Evolutionary conservation across 2,329 filamentous ascomycete genomes (phyloP), one percentile per base, ranked within the genome.

Genomic region (Dendrostoma leiphaemia): DNA sequence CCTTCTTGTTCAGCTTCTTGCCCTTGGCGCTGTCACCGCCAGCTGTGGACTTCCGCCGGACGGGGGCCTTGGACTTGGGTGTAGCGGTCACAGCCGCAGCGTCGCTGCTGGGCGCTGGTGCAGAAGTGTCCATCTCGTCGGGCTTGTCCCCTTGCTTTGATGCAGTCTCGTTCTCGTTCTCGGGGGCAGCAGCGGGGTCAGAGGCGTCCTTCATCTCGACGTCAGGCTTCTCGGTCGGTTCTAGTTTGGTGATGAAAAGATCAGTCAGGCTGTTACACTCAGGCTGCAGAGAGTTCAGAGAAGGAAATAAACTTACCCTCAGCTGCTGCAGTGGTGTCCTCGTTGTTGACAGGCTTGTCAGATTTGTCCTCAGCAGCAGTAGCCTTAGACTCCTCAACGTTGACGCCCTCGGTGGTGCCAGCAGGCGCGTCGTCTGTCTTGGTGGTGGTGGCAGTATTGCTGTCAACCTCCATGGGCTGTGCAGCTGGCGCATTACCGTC

Each of bases 1-100:
- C 89, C 79, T 94, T 96, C 76, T 88, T 90, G 76, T 85, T 94
- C 59, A 91, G 78, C 70, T 92, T 92, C 78, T 91, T 92, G 63
- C 73, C 77, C 73, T 89, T 91, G 71, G 84, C 77, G 61, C 88
- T 71, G 21, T 52, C 84, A 9, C 87, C 79, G 40, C 80, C 81
- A 53, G 79, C 79, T 38, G 78, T 78, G 23, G 90, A 95, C 80
- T 94, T 94, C 75, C 90, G 89, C 67, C 80, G 80, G 58, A 75
- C 69, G 64, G 83, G 83, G 58, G 74, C 45, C 74, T 78, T 76
- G 62, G 68, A 67, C 26, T 68, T 67, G 37, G 69, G 59, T 47
- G 72, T 64, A 17, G 62, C 56, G 38, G 57, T 28, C n/a, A 73
- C 65, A 21, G 67, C 67, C 35, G 65, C 66, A 53, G 67, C 63